phyloP scores from a whole-genome alignment of 2,329 filamentous ascomycete genomes.

The Xylariaceae sp. region DNA sequence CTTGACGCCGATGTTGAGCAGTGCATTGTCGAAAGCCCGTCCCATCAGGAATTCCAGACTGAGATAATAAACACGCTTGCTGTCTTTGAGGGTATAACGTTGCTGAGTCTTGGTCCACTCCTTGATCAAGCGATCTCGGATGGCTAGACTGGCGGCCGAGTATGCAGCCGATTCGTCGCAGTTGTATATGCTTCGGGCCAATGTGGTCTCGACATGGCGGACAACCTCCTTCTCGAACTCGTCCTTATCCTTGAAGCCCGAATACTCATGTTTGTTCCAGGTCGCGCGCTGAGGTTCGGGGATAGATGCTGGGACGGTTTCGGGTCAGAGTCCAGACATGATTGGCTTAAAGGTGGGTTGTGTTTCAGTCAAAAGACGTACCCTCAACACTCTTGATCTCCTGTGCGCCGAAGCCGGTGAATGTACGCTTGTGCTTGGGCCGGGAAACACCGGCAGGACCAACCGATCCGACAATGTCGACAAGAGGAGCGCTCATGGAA shows the following conservation, averaged over 20 bases:
- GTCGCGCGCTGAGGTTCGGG: conserved; percentile 82
- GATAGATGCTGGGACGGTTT: conserved; percentile 55
- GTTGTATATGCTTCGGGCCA: conserved; percentile 95
- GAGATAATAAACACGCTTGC: conserved; percentile 94
- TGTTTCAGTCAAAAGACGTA: conserved; percentile 32
- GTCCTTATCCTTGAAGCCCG: conserved; percentile 71
- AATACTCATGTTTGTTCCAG: conserved; percentile 60
- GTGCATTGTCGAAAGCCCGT: conserved; percentile 91
- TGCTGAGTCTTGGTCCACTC: conserved; percentile 99
- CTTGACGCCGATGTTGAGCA: conserved; percentile 92
- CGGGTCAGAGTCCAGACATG: conserved; percentile 3
- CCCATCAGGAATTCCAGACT: conserved; percentile 98
- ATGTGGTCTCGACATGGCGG: conserved; percentile 90
- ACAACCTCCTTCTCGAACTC: conserved; percentile 85
- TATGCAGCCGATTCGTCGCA: conserved; percentile 95
- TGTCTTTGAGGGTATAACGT: conserved; percentile 82
- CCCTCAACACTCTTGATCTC: conserved; percentile 95
- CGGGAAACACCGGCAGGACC: conserved; percentile 78
- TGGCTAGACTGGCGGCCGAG: conserved; percentile 81
- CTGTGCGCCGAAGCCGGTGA: conserved; percentile 81
- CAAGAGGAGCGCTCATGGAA: conserved; percentile 72
- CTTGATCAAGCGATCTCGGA: conserved; percentile 85
- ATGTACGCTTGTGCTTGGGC: conserved; percentile 96
- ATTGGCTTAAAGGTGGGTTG: not conserved
- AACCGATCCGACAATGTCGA: conserved; percentile 79